Conservation (phyloP, 2,329 filamentous ascomycete genomes). For the Colletotrichum eremochloae region DNA sequence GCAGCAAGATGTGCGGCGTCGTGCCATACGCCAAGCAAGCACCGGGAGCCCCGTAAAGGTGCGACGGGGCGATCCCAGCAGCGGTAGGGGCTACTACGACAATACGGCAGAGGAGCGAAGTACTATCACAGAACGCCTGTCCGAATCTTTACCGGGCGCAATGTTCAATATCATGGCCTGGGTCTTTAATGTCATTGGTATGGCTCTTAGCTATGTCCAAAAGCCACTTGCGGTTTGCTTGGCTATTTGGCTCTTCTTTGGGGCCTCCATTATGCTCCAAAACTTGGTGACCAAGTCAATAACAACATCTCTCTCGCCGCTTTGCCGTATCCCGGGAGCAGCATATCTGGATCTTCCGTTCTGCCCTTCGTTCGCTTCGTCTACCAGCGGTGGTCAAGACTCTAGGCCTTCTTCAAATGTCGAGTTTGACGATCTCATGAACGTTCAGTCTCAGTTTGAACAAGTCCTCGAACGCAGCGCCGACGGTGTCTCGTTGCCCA, state of each 20-base stretch:
- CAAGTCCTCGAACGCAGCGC: constrained; percentile 78
- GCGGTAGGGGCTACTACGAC: constrained; percentile 24
- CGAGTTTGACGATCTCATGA: constrained; percentile 82
- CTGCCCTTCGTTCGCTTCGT: constrained; percentile 59
- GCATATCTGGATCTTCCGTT: constrained; percentile 74
- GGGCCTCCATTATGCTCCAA: constrained; percentile 69
- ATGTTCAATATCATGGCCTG: constrained; percentile 61
- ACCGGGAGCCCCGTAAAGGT: constrained; percentile 47
- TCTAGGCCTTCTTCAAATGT: constrained; percentile 51
- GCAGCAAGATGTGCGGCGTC: constrained; percentile 48
- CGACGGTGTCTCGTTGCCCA: constrained; percentile 75
- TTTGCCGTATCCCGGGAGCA: constrained; percentile 78
- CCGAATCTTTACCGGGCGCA: constrained; percentile 53
- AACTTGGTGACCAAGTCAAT: constrained; percentile 74
- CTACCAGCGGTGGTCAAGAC: constrained; percentile 35
- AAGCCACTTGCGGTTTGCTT: constrained; percentile 73
- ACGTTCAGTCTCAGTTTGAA: constrained; percentile 81
- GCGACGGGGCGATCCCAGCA: constrained; percentile 37
- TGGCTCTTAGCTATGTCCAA: constrained; percentile 73
- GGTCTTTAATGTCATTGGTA: constrained; percentile 66
- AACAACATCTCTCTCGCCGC: constrained; percentile 72
- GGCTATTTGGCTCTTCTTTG: constrained; percentile 71
- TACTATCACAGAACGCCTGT: constrained; percentile 50
- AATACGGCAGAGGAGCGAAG: constrained; percentile 7
- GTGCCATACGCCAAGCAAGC: constrained; percentile 41